phyloP scores from a whole-genome alignment of 2,329 filamentous ascomycete species.

The Fusarium mundagurra region DNA sequence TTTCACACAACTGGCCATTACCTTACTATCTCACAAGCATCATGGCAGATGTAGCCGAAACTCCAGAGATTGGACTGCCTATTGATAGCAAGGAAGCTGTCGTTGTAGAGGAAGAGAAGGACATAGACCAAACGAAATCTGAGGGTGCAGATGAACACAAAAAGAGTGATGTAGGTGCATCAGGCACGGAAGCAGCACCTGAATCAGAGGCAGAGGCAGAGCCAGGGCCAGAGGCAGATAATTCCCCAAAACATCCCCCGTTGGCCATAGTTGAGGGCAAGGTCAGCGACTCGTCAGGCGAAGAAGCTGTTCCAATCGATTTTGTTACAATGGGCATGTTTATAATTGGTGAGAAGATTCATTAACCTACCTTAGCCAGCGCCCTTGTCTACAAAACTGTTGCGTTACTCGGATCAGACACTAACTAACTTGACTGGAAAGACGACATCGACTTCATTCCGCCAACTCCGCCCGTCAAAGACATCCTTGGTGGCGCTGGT shows the following conservation, averaged over 20 bases:
- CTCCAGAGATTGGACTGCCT: slow-evolving; percentile 4
- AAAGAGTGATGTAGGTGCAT: neutral
- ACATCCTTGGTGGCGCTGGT: slow-evolving; percentile 89
- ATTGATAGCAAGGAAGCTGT: neutral
- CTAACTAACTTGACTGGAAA: slow-evolving; percentile 55
- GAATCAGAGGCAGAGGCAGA: neutral
- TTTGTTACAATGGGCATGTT: slow-evolving; percentile 80
- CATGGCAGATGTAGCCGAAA: slow-evolving; percentile 22
- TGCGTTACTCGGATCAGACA: neutral
- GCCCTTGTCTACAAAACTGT: neutral
- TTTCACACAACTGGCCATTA: neutral
- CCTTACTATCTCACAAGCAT: neutral
- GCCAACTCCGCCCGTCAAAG: slow-evolving; percentile 72
- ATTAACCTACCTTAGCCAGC: neutral
- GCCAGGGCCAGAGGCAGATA: neutral
- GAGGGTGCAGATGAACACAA: neutral
- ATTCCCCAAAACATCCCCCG: neutral
- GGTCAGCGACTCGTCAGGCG: neutral
- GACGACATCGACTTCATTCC: slow-evolving; percentile 91
- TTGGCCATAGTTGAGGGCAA: neutral
- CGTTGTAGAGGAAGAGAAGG: neutral
- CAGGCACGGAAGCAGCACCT: neutral
- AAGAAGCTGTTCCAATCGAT: slow-evolving; percentile 54
- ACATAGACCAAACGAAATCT: neutral
- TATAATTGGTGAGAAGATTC: slow-evolving; percentile 68